Base-by-base conservation (phyloP, 1,284 basidiomycete genomes). In the Austroboletus olivaceoglutinosus region DNA sequence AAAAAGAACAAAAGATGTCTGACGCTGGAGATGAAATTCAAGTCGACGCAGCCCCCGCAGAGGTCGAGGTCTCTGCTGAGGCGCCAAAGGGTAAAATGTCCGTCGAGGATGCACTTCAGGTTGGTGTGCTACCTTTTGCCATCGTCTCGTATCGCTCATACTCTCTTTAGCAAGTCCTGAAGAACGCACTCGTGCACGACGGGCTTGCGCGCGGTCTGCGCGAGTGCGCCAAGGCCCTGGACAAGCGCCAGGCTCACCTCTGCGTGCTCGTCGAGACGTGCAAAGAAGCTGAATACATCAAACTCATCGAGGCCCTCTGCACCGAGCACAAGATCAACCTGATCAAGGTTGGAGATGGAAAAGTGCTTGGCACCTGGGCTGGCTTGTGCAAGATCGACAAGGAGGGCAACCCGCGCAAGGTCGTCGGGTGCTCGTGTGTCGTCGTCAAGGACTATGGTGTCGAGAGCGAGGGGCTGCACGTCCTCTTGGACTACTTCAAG, bases 311-410 rank as follows among this genome's bases (percentile, higher is more conserved):
- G 80, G 96, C 95, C 48, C 92, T 98, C 70, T 98, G 96, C 75
- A 92, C 93, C 62, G 95, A 98, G 81, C 93, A 98, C 86, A 94
- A 94, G 76, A 98, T 98, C 78, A 94, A 96, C 83, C 80, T 98
- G 61, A 98, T 98, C 89, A 98, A 98, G 80, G 93, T 99, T 68
- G 85, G 85, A 64, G 96, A 98, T 76, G 91, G 93, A 70, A 99
- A 99, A 81, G 86, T 96, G 62, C 88, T 99, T 67, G 96, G 95
- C 53, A 92, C 90, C 67, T 98, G 96, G 96, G 94, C 93, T 65
- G 96, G 96, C 73, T 85, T 99, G 58, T 98, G 95, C 86, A 97
- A 97, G 82, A 97, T 98, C 72, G 95, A 98, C 80, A 86, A 93
- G 67, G 96, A 99, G 80, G 96, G 96, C 66, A 98, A 98, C 80